phyloP scores from a whole-genome alignment of 2,329 filamentous ascomycete genomes.

The Phyllosticta citriasiana region DNA sequence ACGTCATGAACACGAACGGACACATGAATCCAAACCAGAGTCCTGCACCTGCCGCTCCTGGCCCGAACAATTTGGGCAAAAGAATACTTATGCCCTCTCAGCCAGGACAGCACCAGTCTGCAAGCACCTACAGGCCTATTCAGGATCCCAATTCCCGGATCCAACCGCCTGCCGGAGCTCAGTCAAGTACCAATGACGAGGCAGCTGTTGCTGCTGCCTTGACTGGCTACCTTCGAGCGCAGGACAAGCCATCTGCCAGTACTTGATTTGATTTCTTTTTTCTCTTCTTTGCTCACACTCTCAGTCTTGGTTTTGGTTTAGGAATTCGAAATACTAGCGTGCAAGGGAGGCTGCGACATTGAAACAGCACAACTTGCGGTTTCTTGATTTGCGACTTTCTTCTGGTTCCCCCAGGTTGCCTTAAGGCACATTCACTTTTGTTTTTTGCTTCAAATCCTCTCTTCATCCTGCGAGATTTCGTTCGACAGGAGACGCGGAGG shows the following conservation, averaged over 20 bases:
- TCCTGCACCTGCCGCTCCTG: neutral
- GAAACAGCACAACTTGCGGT: neutral
- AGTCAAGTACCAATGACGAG: neutral
- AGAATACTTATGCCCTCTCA: neutral
- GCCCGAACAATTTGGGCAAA: neutral
- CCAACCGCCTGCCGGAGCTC: neutral
- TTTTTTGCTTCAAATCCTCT: neutral
- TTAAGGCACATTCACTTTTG: neutral
- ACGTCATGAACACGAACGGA: neutral
- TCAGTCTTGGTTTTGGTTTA: neutral
- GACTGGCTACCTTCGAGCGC: neutral
- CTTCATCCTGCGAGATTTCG: neutral
- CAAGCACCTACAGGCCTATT: neutral
- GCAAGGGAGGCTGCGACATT: neutral
- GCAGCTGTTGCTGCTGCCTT: slow-evolving; percentile 1
- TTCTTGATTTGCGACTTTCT: neutral
- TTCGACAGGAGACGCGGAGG: neutral
- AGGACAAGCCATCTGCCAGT: neutral
- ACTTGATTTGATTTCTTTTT: neutral
- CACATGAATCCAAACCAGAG: neutral
- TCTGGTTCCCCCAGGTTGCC: neutral
- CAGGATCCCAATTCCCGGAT: neutral
- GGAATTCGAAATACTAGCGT: neutral
- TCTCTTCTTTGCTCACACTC: neutral
- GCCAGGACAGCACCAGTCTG: neutral